Evolutionary conservation across 305 asterid species (phyloP), one percentile per base, ranked within the genome.

Genomic region (Rubia peregrina): DNA sequence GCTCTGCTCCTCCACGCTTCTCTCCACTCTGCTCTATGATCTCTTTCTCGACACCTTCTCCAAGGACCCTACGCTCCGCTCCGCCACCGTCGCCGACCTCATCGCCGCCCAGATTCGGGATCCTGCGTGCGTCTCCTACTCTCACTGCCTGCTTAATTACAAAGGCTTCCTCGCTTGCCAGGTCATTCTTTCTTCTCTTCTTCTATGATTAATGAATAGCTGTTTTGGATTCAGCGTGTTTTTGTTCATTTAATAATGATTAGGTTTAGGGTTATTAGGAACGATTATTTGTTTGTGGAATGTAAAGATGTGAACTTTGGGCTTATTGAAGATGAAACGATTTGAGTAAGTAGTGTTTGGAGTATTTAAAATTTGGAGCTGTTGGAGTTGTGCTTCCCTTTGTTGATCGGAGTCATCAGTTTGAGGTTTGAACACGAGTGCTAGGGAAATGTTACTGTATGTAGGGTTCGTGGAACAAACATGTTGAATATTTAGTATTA

Each of bases 1-100:
- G 86, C 93, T 90, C 42, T 92, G 98, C 84, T 92, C 89, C 46
- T 89, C 98, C 6, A 92, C 96, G 60, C 88, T 92, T 14, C 89
- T 83, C 12, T 81, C 87, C 55, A 83, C 85, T 5, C 79, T 79
- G 24, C 84, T 83, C 24, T 83, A 81, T 24, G 85, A 83, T 60
- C 77, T 81, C 57, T 83, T 83, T 74, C 83, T 89, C 59, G 72
- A 80, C 75, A 79, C 88, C 74, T 88, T 92, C 76, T 86, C 96
- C 71, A 84, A 57, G 69, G 96, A 91, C 75, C 77, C 89, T 46
- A 66, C 75, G 71, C 84, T 91, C 77, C 91, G 98, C 68, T 79
- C 91, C 73, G 98, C 98, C 84, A 76, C 95, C 69, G 87, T 89
- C 70, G 95, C 96, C 40, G 96, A 92, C 77, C 75, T 90, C 40